Evolutionary conservation across 345 rosid genomes (phyloP).

Genomic region (Eucalyptus coolabah): DNA sequence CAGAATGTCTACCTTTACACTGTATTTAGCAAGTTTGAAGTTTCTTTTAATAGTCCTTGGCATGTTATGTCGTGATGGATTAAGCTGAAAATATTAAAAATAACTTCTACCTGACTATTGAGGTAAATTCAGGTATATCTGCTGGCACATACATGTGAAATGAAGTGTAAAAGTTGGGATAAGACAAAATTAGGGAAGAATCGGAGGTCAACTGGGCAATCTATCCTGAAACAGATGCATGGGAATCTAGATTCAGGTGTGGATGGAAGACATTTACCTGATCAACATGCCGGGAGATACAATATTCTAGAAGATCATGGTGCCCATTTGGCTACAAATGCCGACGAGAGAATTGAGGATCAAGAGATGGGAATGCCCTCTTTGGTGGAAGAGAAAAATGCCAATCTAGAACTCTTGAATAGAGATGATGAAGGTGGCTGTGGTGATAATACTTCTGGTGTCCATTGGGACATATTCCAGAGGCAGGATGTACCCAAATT

Average conservation of each 20-base stretch:
- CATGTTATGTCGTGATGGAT: background rate
- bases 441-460: conserved; percentile 27
- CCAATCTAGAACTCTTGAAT: background rate
- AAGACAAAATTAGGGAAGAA: conserved; percentile 3
- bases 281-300: conserved; percentile 12
- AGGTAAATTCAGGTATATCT: conserved; percentile 36
- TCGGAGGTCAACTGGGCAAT: conserved; percentile 1
- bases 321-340: conserved; percentile 3
- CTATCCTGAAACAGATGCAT: conserved; percentile 2
- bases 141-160: conserved; percentile 42
- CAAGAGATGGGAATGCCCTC: conserved; percentile 8
- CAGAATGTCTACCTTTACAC: background rate
- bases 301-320: conserved; percentile 4
- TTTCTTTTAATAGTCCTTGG: background rate
- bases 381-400: background rate
- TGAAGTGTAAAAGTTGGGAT: conserved; percentile 13
- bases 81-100: background rate
- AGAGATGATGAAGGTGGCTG: background rate
- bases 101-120: background rate
- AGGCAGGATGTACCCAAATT: conserved; percentile 76
- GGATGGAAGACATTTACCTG: conserved; percentile 14
- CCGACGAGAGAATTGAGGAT: conserved; percentile 18
- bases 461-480: conserved; percentile 74
- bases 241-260: conserved; percentile 4
- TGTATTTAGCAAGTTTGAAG: background rate